Evolutionary conservation across 2,329 filamentous ascomycete genomes (phyloP).

Genomic region (Colletotrichum incanum): DNA sequence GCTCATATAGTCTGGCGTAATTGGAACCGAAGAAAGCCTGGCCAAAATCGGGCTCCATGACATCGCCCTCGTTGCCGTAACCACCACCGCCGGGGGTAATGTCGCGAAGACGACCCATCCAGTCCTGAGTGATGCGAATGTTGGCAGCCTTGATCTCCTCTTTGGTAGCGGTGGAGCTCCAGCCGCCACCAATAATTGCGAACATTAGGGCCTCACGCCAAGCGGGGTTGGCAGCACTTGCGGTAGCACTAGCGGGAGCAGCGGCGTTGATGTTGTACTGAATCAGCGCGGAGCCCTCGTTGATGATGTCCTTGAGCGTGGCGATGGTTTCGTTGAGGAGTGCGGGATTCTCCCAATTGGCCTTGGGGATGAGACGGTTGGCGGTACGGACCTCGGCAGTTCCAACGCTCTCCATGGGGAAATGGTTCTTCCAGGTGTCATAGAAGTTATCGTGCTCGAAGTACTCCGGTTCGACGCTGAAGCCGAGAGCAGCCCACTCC

Average conservation of each 20-base stretch:
- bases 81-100: slow-evolving; percentile 47
- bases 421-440: slow-evolving; percentile 56
- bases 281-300: slow-evolving; percentile 45
- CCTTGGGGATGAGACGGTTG: slow-evolving; percentile 58
- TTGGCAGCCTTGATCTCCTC: slow-evolving; percentile 45
- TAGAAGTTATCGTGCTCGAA: slow-evolving; percentile 55
- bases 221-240: slow-evolving; percentile 60
- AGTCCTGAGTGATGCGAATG: slow-evolving; percentile 50
- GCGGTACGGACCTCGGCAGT: slow-evolving; percentile 48
- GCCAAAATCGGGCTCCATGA: slow-evolving; percentile 51
- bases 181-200: slow-evolving; percentile 48
- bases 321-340: slow-evolving; percentile 49
- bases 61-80: slow-evolving; percentile 53
- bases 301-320: slow-evolving; percentile 47
- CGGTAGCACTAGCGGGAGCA: slow-evolving; percentile 44
- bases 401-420: slow-evolving; percentile 55
- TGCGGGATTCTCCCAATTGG: slow-evolving; percentile 50
- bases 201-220: slow-evolving; percentile 61
- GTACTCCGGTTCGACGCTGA: slow-evolving; percentile 51
- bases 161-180: slow-evolving; percentile 24
- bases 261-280: slow-evolving; percentile 44
- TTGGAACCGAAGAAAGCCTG: slow-evolving; percentile 51
- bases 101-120: slow-evolving; percentile 50
- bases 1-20: slow-evolving; percentile 47
- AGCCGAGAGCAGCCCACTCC: slow-evolving; percentile 49